Percentiles rank a stretch among this genome's conserved stretches.
phyloP scores from a whole-genome alignment of 139 green algal species.

The Volvox reticuliferus region DNA sequence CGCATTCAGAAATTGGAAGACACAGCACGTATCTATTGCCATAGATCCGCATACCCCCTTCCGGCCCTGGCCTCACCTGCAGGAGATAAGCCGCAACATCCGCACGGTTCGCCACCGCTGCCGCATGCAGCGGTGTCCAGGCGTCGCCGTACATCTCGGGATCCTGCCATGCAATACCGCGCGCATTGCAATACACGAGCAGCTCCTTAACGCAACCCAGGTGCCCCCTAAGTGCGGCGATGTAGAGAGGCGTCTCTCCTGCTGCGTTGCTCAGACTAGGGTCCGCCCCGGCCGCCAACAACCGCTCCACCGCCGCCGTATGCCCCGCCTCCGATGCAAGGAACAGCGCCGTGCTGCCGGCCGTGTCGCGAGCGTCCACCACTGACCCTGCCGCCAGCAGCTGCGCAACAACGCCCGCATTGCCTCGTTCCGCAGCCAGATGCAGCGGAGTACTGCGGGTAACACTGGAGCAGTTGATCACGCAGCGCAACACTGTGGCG shows the following conservation, averaged over 20 bases:
- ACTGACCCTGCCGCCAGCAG: conserved; percentile 77
- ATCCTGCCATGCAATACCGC: conserved; percentile 76
- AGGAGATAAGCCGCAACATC: conserved; percentile 66
- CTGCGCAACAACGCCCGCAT: neutral
- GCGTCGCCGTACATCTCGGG: conserved; percentile 78
- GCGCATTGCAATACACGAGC: conserved; percentile 57
- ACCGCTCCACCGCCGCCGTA: conserved; percentile 30
- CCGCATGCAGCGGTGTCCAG: conserved; percentile 93
- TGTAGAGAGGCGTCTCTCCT: conserved; percentile 91
- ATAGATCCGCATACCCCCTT: too few relatives aligned
- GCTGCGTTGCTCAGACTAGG: conserved; percentile 62
- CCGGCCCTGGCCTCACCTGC: conserved; percentile 6
- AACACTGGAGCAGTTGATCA: conserved; percentile 77
- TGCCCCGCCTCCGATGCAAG: conserved; percentile 72
- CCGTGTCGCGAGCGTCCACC: conserved; percentile 67
- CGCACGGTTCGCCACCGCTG: conserved; percentile 75
- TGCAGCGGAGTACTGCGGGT: conserved; percentile 80
- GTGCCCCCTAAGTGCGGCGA: conserved; percentile 85
- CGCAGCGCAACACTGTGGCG: conserved; percentile 60
- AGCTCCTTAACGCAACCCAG: conserved; percentile 73
- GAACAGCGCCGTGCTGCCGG: conserved; percentile 81
- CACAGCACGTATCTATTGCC: too few relatives aligned
- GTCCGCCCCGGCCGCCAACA: conserved; percentile 75
- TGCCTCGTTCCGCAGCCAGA: conserved; percentile 67
- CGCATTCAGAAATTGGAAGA: too few relatives aligned